A percentile compares a stretch with the other conserved stretches of the same genome.
Conservation (phyloP, 2,329 filamentous ascomycete genomes). For the Simplicillium sp. region DNA sequence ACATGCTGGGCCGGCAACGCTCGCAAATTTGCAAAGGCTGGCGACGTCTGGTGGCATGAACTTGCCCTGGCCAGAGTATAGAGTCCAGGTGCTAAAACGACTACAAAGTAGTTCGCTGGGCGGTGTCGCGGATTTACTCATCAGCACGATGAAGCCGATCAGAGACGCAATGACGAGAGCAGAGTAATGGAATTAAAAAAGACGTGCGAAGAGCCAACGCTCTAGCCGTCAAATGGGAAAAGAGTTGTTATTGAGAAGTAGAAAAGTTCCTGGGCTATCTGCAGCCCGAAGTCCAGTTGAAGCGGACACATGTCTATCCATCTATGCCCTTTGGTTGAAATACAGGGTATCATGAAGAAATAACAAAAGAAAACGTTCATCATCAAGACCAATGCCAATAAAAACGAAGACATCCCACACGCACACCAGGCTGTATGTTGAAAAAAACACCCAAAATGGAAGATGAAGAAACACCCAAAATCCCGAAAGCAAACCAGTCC, state of each 20-base stretch:
- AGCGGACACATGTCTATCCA: slow-evolving; percentile 12
- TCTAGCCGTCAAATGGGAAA: not conserved
- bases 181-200: not conserved
- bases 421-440: slow-evolving; percentile 14
- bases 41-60: slow-evolving; percentile 55
- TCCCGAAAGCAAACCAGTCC: slow-evolving; percentile 1
- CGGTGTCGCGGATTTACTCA: slow-evolving; percentile 65
- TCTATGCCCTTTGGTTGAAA: slow-evolving; percentile 19
- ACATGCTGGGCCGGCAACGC: slow-evolving; percentile 62
- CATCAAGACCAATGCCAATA: slow-evolving; percentile 2
- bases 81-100: slow-evolving; percentile 60
- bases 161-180: slow-evolving; percentile 33
- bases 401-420: slow-evolving; percentile 2
- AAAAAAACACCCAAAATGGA: slow-evolving; percentile 12
- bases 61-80: slow-evolving; percentile 65
- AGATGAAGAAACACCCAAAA: not conserved
- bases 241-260: not conserved
- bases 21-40: slow-evolving; percentile 53
- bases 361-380: slow-evolving; percentile 6
- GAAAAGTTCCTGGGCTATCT: not conserved
- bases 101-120: slow-evolving; percentile 53
- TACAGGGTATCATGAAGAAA: slow-evolving; percentile 23
- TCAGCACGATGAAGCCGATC: slow-evolving; percentile 71
- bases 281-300: slow-evolving; percentile 19
- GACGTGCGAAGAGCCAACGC: not conserved